phyloP scores from a whole-genome alignment of 2,329 filamentous ascomycete species.

The Coleophoma eucalyptorum region DNA sequence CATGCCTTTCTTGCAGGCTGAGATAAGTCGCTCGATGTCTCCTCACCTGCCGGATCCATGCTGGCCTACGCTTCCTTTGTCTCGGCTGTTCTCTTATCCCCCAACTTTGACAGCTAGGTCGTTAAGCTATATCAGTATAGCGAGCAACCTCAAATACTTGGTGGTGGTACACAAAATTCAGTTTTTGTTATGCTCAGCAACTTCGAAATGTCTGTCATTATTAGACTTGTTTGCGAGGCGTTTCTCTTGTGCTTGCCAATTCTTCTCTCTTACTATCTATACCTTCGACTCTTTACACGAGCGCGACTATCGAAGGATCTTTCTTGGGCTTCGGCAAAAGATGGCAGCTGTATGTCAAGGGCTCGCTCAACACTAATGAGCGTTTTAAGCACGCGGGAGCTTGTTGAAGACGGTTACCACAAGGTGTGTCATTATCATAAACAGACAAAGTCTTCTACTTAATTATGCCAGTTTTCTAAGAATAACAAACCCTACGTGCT shows the following conservation, averaged over 20 bases:
- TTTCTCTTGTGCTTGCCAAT: not conserved
- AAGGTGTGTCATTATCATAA: constrained; percentile 8
- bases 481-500: constrained; percentile 36
- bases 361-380: constrained; percentile 11
- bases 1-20: too few relatives aligned
- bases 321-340: constrained; percentile 12
- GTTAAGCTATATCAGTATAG: too few relatives aligned
- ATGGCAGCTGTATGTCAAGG: constrained; percentile 6
- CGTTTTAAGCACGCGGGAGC: constrained; percentile 11
- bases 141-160: too few relatives aligned
- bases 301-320: constrained; percentile 7
- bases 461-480: constrained; percentile 33
- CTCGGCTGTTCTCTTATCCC: too few relatives aligned
- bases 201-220: not conserved
- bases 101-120: too few relatives aligned
- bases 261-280: constrained; percentile 2
- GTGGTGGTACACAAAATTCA: too few relatives aligned
- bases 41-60: too few relatives aligned
- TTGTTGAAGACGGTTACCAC: constrained; percentile 14
- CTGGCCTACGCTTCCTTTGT: too few relatives aligned
- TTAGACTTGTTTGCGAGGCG: not conserved
- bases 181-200: not conserved
- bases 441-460: not conserved
- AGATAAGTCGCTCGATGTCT: too few relatives aligned
- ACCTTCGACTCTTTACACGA: constrained; percentile 11